These are phyloP conservation scores for Epichloe scottii DNA, from an alignment of 2,329 filamentous ascomycete genomes.

Conservation along the genomic window DNA sequence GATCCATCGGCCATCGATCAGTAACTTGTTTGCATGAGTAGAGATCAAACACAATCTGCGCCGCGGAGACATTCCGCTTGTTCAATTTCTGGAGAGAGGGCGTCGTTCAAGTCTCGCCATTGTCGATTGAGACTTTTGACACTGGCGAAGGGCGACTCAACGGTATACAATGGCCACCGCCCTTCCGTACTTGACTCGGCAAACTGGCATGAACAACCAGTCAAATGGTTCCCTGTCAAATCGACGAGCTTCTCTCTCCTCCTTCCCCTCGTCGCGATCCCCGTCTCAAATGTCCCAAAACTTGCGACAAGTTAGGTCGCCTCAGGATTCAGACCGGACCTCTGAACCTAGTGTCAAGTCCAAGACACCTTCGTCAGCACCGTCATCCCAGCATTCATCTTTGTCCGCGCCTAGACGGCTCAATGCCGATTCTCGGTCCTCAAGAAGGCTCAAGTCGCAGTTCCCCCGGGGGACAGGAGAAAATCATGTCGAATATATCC, in stretches of 20 bases:
- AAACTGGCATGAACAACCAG: slow-evolving; percentile 21
- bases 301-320: slow-evolving; percentile 42
- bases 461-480: slow-evolving; percentile 63
- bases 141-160: background rate
- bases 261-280: slow-evolving; percentile 47
- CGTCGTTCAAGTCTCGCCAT: background rate
- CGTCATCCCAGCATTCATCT: slow-evolving; percentile 50
- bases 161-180: slow-evolving; percentile 25
- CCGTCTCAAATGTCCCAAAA: slow-evolving; percentile 44
- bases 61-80: background rate
- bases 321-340: slow-evolving; percentile 42
- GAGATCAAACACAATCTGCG: background rate
- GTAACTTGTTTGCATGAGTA: background rate
- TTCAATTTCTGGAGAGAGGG: background rate
- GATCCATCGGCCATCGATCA: background rate
- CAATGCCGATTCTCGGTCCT: slow-evolving; percentile 37
- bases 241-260: slow-evolving; percentile 47
- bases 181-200: slow-evolving; percentile 30
- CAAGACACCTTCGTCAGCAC: slow-evolving; percentile 46
- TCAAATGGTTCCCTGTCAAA: slow-evolving; percentile 20
- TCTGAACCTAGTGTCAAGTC: slow-evolving; percentile 49
- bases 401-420: slow-evolving; percentile 38
- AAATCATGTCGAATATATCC: slow-evolving; percentile 97
- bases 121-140: background rate
- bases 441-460: slow-evolving; percentile 54